Base-by-base conservation (phyloP, 805 yeast species). In the Kazachstania viticola region DNA sequence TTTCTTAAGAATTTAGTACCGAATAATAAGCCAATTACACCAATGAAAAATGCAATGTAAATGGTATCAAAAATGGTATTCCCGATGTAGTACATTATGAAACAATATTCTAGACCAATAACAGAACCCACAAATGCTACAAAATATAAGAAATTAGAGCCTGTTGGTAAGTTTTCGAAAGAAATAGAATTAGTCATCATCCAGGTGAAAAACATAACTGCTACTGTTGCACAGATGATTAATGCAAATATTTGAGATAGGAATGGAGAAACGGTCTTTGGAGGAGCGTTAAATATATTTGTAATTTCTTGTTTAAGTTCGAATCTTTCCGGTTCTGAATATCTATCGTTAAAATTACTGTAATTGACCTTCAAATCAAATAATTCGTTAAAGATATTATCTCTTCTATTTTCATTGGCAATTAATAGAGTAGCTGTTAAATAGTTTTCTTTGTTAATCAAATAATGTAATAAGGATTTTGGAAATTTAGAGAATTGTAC, bases 1-100 rank as follows among this genome's bases (percentile, higher is more conserved):
- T 56, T 63, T 48, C 77, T 65, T 45, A 82, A 65, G 13, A 76
- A 78, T 43, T 71, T 69, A n/a, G 79, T 65, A 11, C 91, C 91
- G 32, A 73, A 55, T 48, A 67, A 65, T 25, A 79, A 49, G 19
- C 76, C 61, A 21, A 79, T 65, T 1, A 73, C 63, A 4, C 68
- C 69, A 33, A 78, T 55, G 15, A 73, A 45, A 13, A 44, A 40
- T 11, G 48, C 38, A 22, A 35, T 38, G 14, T 42, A 27, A 25
- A 57, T 29, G 12, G 60, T 50, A 4, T 46, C 53, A 26, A 57
- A 57, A 15, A 57, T 57, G 14, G 51, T 41, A 9, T 42, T 36
- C 15, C 60, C 59, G 22, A 48, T 29, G 30, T 51, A 57, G 36
- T 57, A 57, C 22, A 39, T 41, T 15, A 33, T 28, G 35, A 57